Evolutionary conservation across 164 flowering plant species (phyloP).

Genomic region (Aristolochia californica): DNA sequence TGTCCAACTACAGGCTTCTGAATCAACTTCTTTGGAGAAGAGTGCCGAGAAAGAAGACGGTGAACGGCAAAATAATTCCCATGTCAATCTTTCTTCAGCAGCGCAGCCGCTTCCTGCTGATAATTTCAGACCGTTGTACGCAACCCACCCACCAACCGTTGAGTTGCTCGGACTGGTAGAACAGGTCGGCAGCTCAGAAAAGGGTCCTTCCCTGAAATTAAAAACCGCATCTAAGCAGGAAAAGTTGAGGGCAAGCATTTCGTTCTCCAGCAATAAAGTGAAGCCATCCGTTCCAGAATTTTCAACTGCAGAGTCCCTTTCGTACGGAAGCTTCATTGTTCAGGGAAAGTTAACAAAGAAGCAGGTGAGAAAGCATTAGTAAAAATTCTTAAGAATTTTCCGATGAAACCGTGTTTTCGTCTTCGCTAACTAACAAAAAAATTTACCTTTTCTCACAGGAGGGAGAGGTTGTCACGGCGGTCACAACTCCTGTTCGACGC

Average conservation of each 20-base stretch:
- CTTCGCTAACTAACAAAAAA: background rate
- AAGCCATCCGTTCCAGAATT: conserved; percentile 8
- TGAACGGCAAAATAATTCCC: no score
- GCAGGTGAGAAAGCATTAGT: conserved; percentile 14
- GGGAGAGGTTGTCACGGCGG: background rate
- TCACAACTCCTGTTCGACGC: conserved; percentile 3
- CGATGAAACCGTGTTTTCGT: background rate
- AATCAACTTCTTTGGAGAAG: background rate
- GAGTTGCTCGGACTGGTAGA: no score
- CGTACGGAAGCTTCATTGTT: conserved; percentile 27
- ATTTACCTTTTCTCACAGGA: background rate
- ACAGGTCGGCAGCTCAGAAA: no score
- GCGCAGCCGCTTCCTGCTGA: no score
- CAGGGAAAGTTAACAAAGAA: conserved; percentile 13
- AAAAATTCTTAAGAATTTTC: background rate
- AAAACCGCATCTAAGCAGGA: background rate
- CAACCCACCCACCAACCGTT: no score
- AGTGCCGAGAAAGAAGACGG: background rate
- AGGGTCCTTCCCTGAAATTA: no score
- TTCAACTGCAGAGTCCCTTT: conserved; percentile 15
- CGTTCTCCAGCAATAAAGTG: background rate
- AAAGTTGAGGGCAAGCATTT: background rate
- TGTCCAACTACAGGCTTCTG: background rate
- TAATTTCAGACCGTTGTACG: no score
- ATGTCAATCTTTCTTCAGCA: no score